Evolutionary conservation across 768 basidiomycete genomes (phyloP), one percentile per base, ranked within the genome.

Genomic region (Artomyces pyxidatus): DNA sequence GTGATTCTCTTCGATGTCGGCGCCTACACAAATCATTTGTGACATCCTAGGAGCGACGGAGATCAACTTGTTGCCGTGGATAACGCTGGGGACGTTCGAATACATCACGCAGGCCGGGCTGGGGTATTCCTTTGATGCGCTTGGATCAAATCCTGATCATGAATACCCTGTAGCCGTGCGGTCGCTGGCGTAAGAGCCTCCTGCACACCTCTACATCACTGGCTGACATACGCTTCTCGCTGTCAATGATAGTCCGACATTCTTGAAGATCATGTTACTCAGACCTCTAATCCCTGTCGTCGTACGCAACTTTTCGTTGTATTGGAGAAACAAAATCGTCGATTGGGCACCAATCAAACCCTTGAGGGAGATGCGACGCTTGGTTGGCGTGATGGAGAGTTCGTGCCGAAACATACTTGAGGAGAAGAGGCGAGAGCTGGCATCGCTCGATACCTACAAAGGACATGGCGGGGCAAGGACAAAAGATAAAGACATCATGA

Each of bases 401-500:
- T 64, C 64, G 5, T 65, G 73, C 6, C 45, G 60, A 16, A 54
- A 65, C 5, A 68, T 77, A 4, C 66, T 65, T 27, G 53, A 63
- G 22, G 52, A 58, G 22, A 75, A 74, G 58, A 69, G 66, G 50
- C 56, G 51, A 27, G 64, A 68, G 2, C 37, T 73, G 4, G 52
- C 48, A 11, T 57, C 59, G 22, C 69, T 66, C 4, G 69, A 71
- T 27, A 63, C 67, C 32, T 65, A 59, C 3, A 57, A 63, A 49
- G 32, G 32, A 7, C 14, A 35, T 17, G 32, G 12, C 32, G 32
- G 32, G 7, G 32, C 32, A 35, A 12, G 32, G 12, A 12, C 17
- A 1, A 4, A 14, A 1, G 70, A 68, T 9, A 71, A 70, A 39
- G 75, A 76, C 53, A 66, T 77, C 19, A 63, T 76, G 53, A 74